A percentile compares a stretch with the other conserved stretches of the same genome.
These are phyloP conservation scores for Fusarium dimerum DNA, from an alignment of 2,329 filamentous ascomycete species.

Conservation along the genomic window DNA sequence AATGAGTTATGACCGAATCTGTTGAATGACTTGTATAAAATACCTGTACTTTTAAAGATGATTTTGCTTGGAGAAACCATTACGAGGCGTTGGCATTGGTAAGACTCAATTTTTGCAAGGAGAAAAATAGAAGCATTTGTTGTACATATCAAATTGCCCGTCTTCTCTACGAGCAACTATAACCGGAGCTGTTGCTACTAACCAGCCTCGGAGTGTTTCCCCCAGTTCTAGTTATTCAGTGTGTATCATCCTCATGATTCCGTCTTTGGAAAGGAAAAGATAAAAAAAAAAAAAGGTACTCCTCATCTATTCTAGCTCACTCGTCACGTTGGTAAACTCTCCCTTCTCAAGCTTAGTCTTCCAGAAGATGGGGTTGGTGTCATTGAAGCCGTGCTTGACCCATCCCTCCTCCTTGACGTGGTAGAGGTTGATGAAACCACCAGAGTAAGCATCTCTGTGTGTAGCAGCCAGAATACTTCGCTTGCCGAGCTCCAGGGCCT, in stretches of 20 bases:
- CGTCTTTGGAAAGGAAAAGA: neutral
- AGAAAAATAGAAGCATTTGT: slow-evolving; percentile 32
- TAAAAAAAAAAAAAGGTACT: neutral
- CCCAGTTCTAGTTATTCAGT: slow-evolving; percentile 6
- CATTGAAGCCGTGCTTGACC: slow-evolving; percentile 98
- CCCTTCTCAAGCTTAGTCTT: slow-evolving; percentile 98
- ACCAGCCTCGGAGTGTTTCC: slow-evolving; percentile 19
- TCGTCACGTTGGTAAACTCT: slow-evolving; percentile 95
- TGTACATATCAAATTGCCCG: slow-evolving; percentile 30
- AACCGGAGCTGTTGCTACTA: neutral
- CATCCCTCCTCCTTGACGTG: slow-evolving; percentile 99
- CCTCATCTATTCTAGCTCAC: slow-evolving; percentile 58
- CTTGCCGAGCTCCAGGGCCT: slow-evolving; percentile 86
- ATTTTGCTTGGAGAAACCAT: neutral
- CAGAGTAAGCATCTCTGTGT: slow-evolving; percentile 97
- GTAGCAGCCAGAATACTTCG: slow-evolving; percentile 94
- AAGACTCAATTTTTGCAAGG: slow-evolving; percentile 19
- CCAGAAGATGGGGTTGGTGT: slow-evolving; percentile 99
- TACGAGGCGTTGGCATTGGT: slow-evolving; percentile 1
- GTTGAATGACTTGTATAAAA: neutral
- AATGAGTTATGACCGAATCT: neutral
- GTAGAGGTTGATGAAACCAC: slow-evolving; percentile 98
- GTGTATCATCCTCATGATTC: slow-evolving; percentile 5
- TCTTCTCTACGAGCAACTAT: neutral
- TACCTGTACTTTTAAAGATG: slow-evolving; percentile 5